Evolutionary conservation across 2,329 filamentous ascomycete genomes (phyloP).

Genomic region (Tolypocladium tropicale): DNA sequence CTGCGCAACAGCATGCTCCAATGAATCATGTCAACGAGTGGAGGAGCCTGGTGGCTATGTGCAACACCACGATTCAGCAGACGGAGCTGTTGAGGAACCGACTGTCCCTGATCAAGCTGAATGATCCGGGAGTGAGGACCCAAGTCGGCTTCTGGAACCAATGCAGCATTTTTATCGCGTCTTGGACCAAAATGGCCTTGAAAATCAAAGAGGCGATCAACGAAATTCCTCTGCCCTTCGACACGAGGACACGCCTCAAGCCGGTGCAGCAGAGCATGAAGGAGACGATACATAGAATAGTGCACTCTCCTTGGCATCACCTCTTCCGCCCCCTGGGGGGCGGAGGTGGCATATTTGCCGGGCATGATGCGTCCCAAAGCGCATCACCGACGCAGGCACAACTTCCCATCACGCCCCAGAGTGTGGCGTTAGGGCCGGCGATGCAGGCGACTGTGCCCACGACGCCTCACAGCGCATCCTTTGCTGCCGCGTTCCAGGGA

Average conservation of each 20-base stretch:
- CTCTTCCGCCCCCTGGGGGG: conserved; percentile 17
- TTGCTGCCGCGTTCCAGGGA: conserved; percentile 43
- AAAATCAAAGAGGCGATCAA: conserved; percentile 47
- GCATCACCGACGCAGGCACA: conserved; percentile 16
- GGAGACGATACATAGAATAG: conserved; percentile 66
- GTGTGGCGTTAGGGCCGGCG: conserved; percentile 79
- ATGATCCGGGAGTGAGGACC: conserved; percentile 66
- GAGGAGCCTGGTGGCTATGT: conserved; percentile 62
- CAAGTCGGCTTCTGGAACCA: conserved; percentile 55
- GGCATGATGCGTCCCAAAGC: conserved; percentile 12
- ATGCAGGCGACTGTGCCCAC: conserved; percentile 82
- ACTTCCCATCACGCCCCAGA: conserved; percentile 74
- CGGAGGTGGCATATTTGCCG: conserved; percentile 8
- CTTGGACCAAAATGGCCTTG: conserved; percentile 57
- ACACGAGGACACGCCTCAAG: conserved; percentile 64
- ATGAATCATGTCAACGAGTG: conserved; percentile 55
- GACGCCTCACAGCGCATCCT: conserved; percentile 50
- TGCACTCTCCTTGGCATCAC: conserved; percentile 46
- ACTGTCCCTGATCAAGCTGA: conserved; percentile 73
- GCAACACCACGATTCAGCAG: conserved; percentile 58
- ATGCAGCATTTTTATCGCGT: conserved; percentile 63
- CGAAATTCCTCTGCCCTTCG: conserved; percentile 44
- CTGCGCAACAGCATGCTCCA: conserved; percentile 48
- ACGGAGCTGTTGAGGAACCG: conserved; percentile 62
- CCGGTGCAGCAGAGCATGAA: conserved; percentile 77